Base-by-base conservation (phyloP, 441 rosid species). In the Syzygium malaccense region DNA sequence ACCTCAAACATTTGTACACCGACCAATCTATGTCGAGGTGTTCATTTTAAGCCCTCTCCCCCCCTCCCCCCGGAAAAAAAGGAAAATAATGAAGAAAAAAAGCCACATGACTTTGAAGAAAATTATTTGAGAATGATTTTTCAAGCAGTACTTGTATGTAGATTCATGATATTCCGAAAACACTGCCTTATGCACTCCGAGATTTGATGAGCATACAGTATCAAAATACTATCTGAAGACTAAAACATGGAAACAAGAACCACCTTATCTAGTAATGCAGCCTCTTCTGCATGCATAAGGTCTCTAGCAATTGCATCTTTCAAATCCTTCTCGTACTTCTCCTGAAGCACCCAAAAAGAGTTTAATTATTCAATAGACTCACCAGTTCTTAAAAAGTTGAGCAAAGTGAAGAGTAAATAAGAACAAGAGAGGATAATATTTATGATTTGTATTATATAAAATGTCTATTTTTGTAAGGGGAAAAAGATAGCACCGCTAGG, bases 191-290 rank as follows among this genome's bases (percentile, higher is more conserved):
- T 19, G 28, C 86, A 85, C 62, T 64, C 66, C 57, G 41, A 33
- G 58, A 66, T 71, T 51, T 49, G 68, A 28, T 25, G n/a, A 80
- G 11, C 5, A 28, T 17, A 28, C 18, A 5, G 23, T 37, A 62
- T 53, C 13, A 85, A 5, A 25, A 85, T 25, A 66, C 87, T 17
- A 71, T 45, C 48, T 66, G 89, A 54, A 84, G 86, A 66, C 80
- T 87, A 49, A 86, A 91, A 60, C 79, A 87, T 60, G 48, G 75
- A 90, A 87, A 88, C 60, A 75, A 89, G 55, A 87, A 88, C 49
- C 89, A 98, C 99, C 99, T 98, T 98, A 91, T 98, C 98, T 92
- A 97, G 91, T 86, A 98, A 94, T 80, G 99, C 99, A 51, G 97
- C 99, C 94, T 98, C 98, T 94, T 98, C 99, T 37, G 95, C 94